Evolutionary conservation across 2,329 filamentous ascomycete genomes (phyloP), one percentile per base, ranked within the genome.

Genomic region (Purpureocillium lavendulum): DNA sequence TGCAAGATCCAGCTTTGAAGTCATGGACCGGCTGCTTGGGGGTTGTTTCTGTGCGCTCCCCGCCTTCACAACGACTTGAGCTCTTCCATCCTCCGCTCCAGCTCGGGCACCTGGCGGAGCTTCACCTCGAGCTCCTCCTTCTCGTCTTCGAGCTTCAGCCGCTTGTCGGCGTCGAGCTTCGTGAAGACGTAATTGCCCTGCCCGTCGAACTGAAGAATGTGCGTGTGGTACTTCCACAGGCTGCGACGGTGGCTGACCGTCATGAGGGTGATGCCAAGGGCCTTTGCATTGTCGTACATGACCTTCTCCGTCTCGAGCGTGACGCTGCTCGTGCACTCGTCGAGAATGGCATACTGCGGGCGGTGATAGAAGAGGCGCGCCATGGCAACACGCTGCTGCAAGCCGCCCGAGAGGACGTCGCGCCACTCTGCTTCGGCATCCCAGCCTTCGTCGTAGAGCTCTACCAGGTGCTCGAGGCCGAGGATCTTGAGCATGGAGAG

Each of bases 201-300:
- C 0, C 92, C 92, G 60, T 97, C 90, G 58, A 98, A 98, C 62
- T 98, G 92, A 56, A 98, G 62, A 44, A 98, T 97, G 62, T 83
- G 84, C 49, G 80, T 84, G 61, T 98, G 92, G 60, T 98, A 97
- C 61, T 92, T 89, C 92, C 92, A 98, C 51, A 98, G 63, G 65
- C 87, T 94, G 45, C 88, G 71, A 8, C 92, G 72, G 61, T 98
- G 92, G 48, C 82, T 88, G 17, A 98, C 92, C 0, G 92, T 98
- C 87, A 98, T 96, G 46, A 98, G 73, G 0, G 92, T 97, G 52
- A 96, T 92, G 4, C 87, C 88, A 14, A 96, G 66, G 14, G 77
- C 73, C 71, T 98, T 97, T 37, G 92, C 92, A 40, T 87, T 89
- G 52, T 96, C 90, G 61, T 98, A 98, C 88, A 98, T 97, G 57